A percentile compares a stretch with the other conserved stretches of the same genome.
Conservation (phyloP, 352 stramenopile genomes). For the Elongisporangium anandrum region DNA sequence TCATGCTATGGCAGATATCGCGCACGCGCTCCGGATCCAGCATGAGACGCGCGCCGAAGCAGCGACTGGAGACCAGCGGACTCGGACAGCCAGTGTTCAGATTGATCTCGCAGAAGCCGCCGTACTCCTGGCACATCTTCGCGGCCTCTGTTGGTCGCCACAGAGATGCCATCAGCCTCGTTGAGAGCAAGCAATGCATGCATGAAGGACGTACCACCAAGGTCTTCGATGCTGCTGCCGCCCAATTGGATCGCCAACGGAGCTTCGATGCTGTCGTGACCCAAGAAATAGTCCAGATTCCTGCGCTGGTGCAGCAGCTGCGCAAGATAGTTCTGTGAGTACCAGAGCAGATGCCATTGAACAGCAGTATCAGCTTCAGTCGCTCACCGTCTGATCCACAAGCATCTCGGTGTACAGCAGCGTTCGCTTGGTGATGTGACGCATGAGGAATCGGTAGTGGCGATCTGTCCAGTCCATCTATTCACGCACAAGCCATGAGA, state of each 20-base stretch:
- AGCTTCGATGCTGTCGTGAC: constrained; percentile 76
- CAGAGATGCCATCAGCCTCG: background rate
- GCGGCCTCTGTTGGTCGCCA: constrained; percentile 42
- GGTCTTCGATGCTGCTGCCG: constrained; percentile 83
- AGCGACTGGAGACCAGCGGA: constrained; percentile 66
- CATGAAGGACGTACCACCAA: constrained; percentile 40
- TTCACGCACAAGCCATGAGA: background rate
- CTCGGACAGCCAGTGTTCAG: constrained; percentile 96
- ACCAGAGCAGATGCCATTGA: background rate
- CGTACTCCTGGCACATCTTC: constrained; percentile 75
- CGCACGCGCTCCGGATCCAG: constrained; percentile 93
- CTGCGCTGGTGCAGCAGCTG: constrained; percentile 81
- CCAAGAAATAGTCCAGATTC: constrained; percentile 88
- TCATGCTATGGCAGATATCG: constrained; percentile 90
- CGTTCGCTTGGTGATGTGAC: constrained; percentile 91
- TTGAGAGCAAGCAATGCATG: background rate
- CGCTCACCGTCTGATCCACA: constrained; percentile 91
- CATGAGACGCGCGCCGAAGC: constrained; percentile 98
- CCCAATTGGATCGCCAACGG: constrained; percentile 94
- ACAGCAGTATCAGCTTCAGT: background rate
- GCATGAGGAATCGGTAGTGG: constrained; percentile 93
- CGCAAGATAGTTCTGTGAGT: background rate
- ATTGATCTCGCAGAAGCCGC: constrained; percentile 94
- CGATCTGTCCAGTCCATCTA: constrained; percentile 98
- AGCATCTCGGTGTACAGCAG: constrained; percentile 99